phyloP scores from a whole-genome alignment of 106 monocot species.

The Acorus calamus region DNA sequence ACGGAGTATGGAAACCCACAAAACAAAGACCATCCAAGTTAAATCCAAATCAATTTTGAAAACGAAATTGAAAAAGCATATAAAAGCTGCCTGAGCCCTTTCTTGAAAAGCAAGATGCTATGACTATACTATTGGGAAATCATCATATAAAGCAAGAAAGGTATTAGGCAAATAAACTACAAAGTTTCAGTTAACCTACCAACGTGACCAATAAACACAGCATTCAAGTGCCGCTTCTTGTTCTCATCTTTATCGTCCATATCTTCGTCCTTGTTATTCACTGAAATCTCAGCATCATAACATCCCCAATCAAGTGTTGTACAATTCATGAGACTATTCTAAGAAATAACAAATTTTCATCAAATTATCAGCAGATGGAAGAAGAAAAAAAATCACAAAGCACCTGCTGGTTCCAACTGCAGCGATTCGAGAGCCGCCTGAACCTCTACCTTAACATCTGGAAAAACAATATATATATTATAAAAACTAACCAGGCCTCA shows the following conservation, averaged over 20 bases:
- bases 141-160: neutral
- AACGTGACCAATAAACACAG: conserved; percentile 93
- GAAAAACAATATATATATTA: neutral
- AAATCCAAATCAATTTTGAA: too few relatives aligned
- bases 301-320: conserved; percentile 4
- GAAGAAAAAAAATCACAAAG: neutral
- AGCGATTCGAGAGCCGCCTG: conserved; percentile 39
- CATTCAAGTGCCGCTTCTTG: conserved; percentile 75
- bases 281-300: conserved; percentile 22
- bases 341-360: conserved; percentile 3
- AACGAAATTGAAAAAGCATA: too few relatives aligned
- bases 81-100: too few relatives aligned
- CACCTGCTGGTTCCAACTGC: conserved; percentile 63
- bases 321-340: too few relatives aligned
- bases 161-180: neutral
- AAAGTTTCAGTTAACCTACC: conserved; percentile 33
- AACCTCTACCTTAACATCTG: conserved; percentile 45
- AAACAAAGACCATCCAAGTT: too few relatives aligned
- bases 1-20: too few relatives aligned
- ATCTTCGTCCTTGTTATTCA: conserved; percentile 27
- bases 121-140: neutral
- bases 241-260: conserved; percentile 27
- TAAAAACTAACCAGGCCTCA: too few relatives aligned
- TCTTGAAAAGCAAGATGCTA: too few relatives aligned
- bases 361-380: neutral